phyloP scores from a whole-genome alignment of 306 rosid genomes.

The Pyrus betulifolia region DNA sequence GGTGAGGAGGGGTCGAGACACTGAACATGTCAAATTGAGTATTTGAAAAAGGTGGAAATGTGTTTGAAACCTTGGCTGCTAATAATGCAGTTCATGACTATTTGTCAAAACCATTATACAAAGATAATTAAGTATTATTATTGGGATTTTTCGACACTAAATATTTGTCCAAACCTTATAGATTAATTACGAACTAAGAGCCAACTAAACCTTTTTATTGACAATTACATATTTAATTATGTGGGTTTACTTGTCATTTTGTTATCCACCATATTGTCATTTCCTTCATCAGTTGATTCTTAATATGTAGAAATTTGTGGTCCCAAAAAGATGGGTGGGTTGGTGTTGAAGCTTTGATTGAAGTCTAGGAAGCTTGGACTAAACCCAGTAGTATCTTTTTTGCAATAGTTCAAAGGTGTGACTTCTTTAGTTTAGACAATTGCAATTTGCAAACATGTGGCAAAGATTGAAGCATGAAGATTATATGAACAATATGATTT shows the following conservation, averaged over 20 bases:
- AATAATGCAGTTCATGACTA: background rate
- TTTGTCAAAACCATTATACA: background rate
- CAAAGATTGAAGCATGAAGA: background rate
- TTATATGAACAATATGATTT: background rate
- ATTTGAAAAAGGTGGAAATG: background rate
- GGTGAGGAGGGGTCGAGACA: slow-evolving; percentile 23
- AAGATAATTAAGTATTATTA: background rate
- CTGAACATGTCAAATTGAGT: background rate
- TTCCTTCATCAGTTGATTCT: background rate
- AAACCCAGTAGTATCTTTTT: background rate
- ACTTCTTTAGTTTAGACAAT: background rate
- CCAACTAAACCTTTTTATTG: background rate
- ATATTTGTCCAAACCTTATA: too few species aligned
- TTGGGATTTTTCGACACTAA: too few species aligned
- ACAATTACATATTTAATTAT: background rate
- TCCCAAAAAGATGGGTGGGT: slow-evolving; percentile 4
- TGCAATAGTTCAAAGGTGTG: background rate
- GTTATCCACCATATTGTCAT: background rate
- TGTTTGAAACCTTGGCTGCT: slow-evolving; percentile 1
- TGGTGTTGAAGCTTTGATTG: background rate
- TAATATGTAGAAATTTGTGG: background rate
- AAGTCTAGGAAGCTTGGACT: slow-evolving; percentile 6
- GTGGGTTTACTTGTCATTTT: background rate
- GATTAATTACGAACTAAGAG: background rate
- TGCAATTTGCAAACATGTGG: background rate